Evolutionary conservation across 768 basidiomycete genomes (phyloP), one percentile per base, ranked within the genome.

Genomic region (Leccinellum rugosiceps): DNA sequence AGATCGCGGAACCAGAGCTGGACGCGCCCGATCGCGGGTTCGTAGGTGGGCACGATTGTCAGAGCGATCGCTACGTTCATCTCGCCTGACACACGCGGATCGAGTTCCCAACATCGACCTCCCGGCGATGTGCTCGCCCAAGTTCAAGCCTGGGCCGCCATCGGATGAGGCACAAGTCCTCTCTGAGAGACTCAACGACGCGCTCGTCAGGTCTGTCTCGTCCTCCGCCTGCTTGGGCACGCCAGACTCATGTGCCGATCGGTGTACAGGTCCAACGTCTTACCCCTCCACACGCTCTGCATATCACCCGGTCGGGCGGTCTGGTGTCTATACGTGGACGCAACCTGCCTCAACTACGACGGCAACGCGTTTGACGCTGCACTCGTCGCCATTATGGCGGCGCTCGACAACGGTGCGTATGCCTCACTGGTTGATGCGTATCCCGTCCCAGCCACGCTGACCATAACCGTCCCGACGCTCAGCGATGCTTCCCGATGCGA

Each of bases 321-420:
- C 0, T 99, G 94, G 94, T 88, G 89, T 28, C 79, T 98, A n/a
- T 98, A 98, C 67, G 80, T 98, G 63, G 97, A 99, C 63, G 85
- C 91, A 28, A 91, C 88, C 1, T 98, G 96, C 69, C 92, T 99
- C 62, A 98, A 97, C 74, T 97, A 96, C 68, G 95, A 98, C 69
- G 97, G 97, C 6, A 98, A 98, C 67, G 89, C 81, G 1, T 93
- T 95, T 58, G 97, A 99, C 62, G 93, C 97, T 1, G 81, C 92
- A 0, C 78, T 98, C 10, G 69, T 98, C 21, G 92, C 93, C 0
- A 90, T 95, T 79, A 83, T 94, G 50, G 85, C 89, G 9, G 94
- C 96, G 6, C 75, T 98, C 45, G 81, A 78, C 69, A 92, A 94
- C 59, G 89, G 94, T 96, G 63, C 50, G 90, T 76, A 34, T 32